Conservation (phyloP, 495 filamentous ascomycete genomes). For the Talaromyces wortmannii region DNA sequence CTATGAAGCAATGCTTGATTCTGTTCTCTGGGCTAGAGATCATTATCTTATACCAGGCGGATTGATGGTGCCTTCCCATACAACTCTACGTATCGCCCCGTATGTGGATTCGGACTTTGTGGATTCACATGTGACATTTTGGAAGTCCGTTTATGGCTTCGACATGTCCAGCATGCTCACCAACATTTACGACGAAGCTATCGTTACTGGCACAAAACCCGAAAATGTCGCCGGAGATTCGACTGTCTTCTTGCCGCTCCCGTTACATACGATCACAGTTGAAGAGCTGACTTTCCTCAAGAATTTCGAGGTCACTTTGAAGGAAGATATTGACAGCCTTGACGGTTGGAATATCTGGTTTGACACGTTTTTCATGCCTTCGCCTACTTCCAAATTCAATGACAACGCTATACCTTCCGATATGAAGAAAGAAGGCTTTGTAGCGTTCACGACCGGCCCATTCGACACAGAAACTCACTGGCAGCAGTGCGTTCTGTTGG, state of each 20-base stretch:
- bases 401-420: constrained; percentile 34
- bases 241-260: constrained; percentile 46
- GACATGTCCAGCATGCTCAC: constrained; percentile 50
- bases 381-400: constrained; percentile 32
- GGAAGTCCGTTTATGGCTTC: constrained; percentile 59
- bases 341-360: constrained; percentile 61
- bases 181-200: constrained; percentile 53
- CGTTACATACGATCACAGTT: constrained; percentile 47
- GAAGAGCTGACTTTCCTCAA: constrained; percentile 52
- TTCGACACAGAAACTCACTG: constrained; percentile 47
- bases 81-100: constrained; percentile 77
- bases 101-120: constrained; percentile 82
- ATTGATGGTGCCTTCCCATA: constrained; percentile 87
- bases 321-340: constrained; percentile 46
- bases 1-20: constrained; percentile 94
- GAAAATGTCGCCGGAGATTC: constrained; percentile 40
- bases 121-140: constrained; percentile 55
- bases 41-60: constrained; percentile 70
- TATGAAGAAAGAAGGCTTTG: constrained; percentile 38
- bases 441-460: constrained; percentile 49
- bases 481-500: constrained; percentile 41
- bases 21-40: constrained; percentile 83
- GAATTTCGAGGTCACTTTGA: constrained; percentile 46
- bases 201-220: constrained; percentile 40
- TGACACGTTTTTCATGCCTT: constrained; percentile 56